Base-by-base conservation (phyloP, 192 early-diverging fungal species). In the Funneliformis geosporum region DNA sequence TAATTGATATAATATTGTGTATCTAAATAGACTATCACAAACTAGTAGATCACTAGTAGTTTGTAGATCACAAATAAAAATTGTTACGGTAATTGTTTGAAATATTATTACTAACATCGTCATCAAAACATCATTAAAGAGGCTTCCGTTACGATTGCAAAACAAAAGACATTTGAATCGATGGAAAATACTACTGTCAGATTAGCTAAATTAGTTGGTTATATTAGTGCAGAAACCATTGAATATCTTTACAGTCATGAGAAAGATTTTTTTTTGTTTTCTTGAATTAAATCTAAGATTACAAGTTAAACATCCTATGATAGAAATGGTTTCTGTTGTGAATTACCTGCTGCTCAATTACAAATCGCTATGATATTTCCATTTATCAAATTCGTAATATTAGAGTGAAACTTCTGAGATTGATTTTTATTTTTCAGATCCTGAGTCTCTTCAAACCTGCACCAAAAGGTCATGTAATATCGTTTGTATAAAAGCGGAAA, bases 91-190 rank as follows among this genome's bases (percentile, higher is more conserved):
- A n/a, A n/a, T n/a, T n/a, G n/a, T n/a, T n/a, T n/a, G n/a, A n/a
- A n/a, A n/a, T n/a, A n/a, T n/a, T n/a, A n/a, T n/a, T n/a, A n/a
- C n/a, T n/a, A n/a, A n/a, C n/a, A n/a, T 77, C 91, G 98, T 46
- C 98, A 99, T 81, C 98, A 99, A 88, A 99, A 99, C 89, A 99
- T 99, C 83, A 94, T 99, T 60, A 96, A 99, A 85, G 98, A 98
- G 86, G 98, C 98, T 4, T 96, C 97, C 7, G 95, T 99, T 47
- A 95, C 88, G 60, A 93, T 95, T 75, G 92, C 96, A 86, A 83
- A 91, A 85, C 83, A 88, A 65, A 90, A 94, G 50, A 91, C 91
- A 5, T 94, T 95, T 75, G 89, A 92, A 77, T 80, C 90, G 59
- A 99, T 99, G 98, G 98, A 99, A 88, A 91, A 92, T 84, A 94